A percentile compares a stretch with the other conserved stretches of the same genome.
These are phyloP conservation scores for Fraxinus albicans DNA, from an alignment of 305 asterid genomes.

Conservation along the genomic window DNA sequence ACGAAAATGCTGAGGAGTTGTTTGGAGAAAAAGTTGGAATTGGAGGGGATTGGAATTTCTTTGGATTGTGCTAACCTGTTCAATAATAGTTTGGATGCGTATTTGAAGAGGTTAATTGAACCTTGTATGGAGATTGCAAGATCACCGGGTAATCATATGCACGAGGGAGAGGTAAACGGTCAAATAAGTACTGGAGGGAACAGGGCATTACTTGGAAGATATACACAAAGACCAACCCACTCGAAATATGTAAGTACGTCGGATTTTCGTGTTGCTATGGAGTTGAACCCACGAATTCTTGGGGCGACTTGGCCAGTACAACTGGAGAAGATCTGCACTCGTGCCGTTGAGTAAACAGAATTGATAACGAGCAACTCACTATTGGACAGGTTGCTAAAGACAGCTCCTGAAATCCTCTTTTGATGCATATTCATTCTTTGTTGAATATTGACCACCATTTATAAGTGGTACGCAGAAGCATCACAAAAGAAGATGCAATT, in stretches of 20 bases:
- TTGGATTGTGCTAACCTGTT: constrained; percentile 64
- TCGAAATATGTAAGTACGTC: constrained; percentile 32
- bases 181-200: constrained; percentile 26
- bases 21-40: constrained; percentile 60
- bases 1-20: constrained; percentile 44
- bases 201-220: constrained; percentile 19
- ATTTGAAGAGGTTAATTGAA: constrained; percentile 60
- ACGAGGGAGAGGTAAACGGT: constrained; percentile 22
- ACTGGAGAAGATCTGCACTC: constrained; percentile 59
- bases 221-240: constrained; percentile 20
- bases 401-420: not conserved
- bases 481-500: constrained; percentile 8
- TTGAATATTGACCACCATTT: not conserved
- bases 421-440: not conserved
- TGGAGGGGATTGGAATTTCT: constrained; percentile 64
- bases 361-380: not conserved
- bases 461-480: not conserved
- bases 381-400: not conserved
- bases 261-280: constrained; percentile 79
- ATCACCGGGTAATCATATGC: constrained; percentile 25
- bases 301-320: constrained; percentile 78
- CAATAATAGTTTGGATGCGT: constrained; percentile 64
- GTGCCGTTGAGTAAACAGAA: constrained; percentile 30
- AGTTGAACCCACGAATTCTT: constrained; percentile 60
- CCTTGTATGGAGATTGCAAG: constrained; percentile 61